These are phyloP conservation scores for Eremothecium coryli DNA, from an alignment of 1,139 yeast genomes.

Conservation along the genomic window DNA sequence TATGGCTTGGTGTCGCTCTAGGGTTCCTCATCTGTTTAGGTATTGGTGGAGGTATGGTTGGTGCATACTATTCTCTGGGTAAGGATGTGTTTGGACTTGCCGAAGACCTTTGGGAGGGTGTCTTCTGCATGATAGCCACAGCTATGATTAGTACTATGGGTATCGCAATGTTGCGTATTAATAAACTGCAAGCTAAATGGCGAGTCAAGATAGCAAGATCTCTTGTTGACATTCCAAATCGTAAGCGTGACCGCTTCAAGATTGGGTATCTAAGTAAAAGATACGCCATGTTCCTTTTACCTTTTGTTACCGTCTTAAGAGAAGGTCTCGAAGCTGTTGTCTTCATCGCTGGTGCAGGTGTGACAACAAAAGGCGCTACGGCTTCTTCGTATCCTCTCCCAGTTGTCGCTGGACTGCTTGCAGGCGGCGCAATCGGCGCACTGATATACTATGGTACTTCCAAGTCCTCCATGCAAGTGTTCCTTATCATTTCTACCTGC, in stretches of 20 bases:
- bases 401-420: slow-evolving; percentile 62
- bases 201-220: slow-evolving; percentile 53
- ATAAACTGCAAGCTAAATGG: slow-evolving; percentile 86
- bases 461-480: slow-evolving; percentile 62
- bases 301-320: slow-evolving; percentile 77
- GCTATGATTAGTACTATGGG: slow-evolving; percentile 85
- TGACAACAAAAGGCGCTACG: slow-evolving; percentile 39
- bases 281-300: slow-evolving; percentile 70
- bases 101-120: slow-evolving; percentile 88
- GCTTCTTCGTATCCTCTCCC: slow-evolving; percentile 78
- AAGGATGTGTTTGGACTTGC: slow-evolving; percentile 75
- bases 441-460: slow-evolving; percentile 70
- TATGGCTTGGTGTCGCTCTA: slow-evolving; percentile 71
- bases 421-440: slow-evolving; percentile 60
- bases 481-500: slow-evolving; percentile 71
- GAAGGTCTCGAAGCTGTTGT: slow-evolving; percentile 92
- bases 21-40: slow-evolving; percentile 67
- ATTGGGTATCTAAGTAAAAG: slow-evolving; percentile 38
- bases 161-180: slow-evolving; percentile 70
- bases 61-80: slow-evolving; percentile 67
- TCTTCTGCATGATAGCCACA: slow-evolving; percentile 72
- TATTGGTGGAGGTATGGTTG: slow-evolving; percentile 67
- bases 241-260: slow-evolving; percentile 31
- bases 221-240: slow-evolving; percentile 36
- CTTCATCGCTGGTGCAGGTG: slow-evolving; percentile 83